These are phyloP conservation scores for Coleophoma crateriformis DNA, from an alignment of 2,329 filamentous ascomycete genomes.

Conservation along the genomic window DNA sequence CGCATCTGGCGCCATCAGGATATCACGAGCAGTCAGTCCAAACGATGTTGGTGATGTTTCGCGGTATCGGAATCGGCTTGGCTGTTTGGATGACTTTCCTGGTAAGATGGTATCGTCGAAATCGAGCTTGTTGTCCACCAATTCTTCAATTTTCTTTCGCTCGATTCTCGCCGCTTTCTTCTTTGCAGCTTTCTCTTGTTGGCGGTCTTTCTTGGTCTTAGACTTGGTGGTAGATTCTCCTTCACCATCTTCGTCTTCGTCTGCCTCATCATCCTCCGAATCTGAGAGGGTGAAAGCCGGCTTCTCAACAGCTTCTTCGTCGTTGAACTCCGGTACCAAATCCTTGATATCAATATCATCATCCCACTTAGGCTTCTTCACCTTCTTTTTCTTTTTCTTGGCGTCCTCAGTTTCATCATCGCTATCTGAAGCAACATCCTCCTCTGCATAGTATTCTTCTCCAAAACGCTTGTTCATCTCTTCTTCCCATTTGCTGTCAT, in stretches of 20 bases:
- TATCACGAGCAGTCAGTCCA: conserved; percentile 84
- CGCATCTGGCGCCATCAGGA: conserved; percentile 80
- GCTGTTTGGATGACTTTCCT: conserved; percentile 42
- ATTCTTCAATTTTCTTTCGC: conserved; percentile 74
- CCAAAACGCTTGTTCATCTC: conserved; percentile 88
- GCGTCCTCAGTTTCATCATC: conserved; percentile 45
- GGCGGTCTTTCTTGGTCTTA: conserved; percentile 54
- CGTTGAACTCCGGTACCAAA: conserved; percentile 74
- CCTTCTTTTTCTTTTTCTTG: conserved; percentile 58
- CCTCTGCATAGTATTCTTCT: conserved; percentile 80
- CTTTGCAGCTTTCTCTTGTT: conserved; percentile 49
- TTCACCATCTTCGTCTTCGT: conserved; percentile 26
- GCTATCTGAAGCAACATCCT: conserved; percentile 55
- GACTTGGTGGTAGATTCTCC: conserved; percentile 44
- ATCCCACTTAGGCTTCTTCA: conserved; percentile 87
- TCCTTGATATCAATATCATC: conserved; percentile 98
- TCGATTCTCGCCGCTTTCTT: conserved; percentile 75
- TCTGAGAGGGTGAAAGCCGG: conserved; percentile 38
- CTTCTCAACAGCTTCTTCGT: conserved; percentile 25
- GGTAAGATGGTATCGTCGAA: conserved; percentile 50
- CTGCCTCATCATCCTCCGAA: conserved; percentile 35
- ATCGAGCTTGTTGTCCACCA: conserved; percentile 78
- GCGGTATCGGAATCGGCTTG: conserved; percentile 75
- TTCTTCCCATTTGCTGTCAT: conserved; percentile 82
- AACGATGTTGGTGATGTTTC: conserved; percentile 89